Conservation (phyloP, 208 protist species). For the Leishmania tarentolae region DNA sequence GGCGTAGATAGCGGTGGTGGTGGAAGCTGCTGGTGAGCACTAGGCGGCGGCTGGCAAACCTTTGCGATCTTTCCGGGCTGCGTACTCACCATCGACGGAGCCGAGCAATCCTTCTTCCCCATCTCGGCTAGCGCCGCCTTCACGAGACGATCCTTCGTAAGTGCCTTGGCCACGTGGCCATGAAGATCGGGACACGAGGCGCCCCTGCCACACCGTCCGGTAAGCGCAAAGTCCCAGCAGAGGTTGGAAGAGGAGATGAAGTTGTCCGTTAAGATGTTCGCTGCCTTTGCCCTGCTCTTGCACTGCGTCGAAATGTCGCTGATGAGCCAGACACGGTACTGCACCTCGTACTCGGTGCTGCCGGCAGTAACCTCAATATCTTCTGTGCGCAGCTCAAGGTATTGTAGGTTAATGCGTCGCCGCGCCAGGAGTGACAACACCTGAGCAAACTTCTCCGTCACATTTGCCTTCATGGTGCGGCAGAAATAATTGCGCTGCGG, state of each 20-base stretch:
- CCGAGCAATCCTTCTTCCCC: constrained; percentile 35
- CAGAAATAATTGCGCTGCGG: constrained; percentile 57
- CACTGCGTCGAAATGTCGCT: constrained; percentile 25
- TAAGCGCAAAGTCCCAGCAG: constrained; percentile 58
- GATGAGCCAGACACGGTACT: constrained; percentile 55
- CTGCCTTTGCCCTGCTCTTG: constrained; percentile 1
- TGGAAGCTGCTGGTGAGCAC: neutral
- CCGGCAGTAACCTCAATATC: constrained; percentile 49
- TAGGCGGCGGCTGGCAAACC: neutral
- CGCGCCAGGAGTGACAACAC: constrained; percentile 47
- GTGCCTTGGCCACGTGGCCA: constrained; percentile 45
- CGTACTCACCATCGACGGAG: neutral
- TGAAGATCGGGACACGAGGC: constrained; percentile 46
- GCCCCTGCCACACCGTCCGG: constrained; percentile 41
- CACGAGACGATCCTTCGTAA: constrained; percentile 53
- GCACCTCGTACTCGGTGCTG: constrained; percentile 52
- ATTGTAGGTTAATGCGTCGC: constrained; percentile 45
- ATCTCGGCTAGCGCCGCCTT: constrained; percentile 47
- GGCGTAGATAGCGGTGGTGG: neutral
- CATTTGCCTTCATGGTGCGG: constrained; percentile 63
- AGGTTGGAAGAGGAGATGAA: constrained; percentile 54
- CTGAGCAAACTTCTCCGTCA: constrained; percentile 48
- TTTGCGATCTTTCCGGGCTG: neutral
- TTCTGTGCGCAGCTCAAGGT: constrained; percentile 58
- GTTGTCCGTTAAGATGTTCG: constrained; percentile 39